Base-by-base conservation (phyloP, 2,329 filamentous ascomycete genomes). In the Ustilaginoidea virens region DNA sequence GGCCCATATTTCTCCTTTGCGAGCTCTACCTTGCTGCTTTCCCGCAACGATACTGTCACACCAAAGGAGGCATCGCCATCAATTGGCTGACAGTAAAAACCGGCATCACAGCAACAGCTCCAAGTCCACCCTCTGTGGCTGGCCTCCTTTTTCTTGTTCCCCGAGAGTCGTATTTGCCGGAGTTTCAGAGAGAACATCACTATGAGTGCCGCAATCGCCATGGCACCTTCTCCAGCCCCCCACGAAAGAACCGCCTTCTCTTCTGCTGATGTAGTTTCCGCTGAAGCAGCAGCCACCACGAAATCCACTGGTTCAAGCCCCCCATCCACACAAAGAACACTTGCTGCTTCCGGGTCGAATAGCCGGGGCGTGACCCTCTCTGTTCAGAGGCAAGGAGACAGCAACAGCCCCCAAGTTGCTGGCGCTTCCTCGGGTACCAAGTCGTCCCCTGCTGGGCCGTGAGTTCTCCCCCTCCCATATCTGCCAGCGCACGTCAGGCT, bases 141-240 rank as follows among this genome's bases (percentile, higher is more conserved):
- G n/a, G n/a, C n/a, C n/a, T n/a, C n/a, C n/a, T n/a, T n/a, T n/a
- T n/a, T n/a, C n/a, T n/a, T n/a, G n/a, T n/a, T n/a, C n/a, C n/a
- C n/a, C n/a, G n/a, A n/a, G 19, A 7, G 7, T 7, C 7, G 22
- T 12, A 5, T 23, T 23, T 23, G 22, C 22, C 22, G n/a, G 6
- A n/a, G 14, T 23, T 23, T 23, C 14, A 21, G 39, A 44, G n/a
- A n/a, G n/a, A n/a, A n/a, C n/a, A n/a, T n/a, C 51, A 74, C 43
- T 50, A 77, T 77, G 72, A 76, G 70, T 60, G 63, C 72, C 50
- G 70, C 69, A 53, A 66, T 76, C 49, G 69, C 71, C 45, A 75
- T 76, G 72, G 71, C 68, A 48, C 70, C 71, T 40, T 75, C 72
- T 49, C 72, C 71, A 46, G 71, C 70, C 55, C 71, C 70, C 40